Conservation (phyloP, 106 monocot species). For the Acanthochlamys bracteata region DNA sequence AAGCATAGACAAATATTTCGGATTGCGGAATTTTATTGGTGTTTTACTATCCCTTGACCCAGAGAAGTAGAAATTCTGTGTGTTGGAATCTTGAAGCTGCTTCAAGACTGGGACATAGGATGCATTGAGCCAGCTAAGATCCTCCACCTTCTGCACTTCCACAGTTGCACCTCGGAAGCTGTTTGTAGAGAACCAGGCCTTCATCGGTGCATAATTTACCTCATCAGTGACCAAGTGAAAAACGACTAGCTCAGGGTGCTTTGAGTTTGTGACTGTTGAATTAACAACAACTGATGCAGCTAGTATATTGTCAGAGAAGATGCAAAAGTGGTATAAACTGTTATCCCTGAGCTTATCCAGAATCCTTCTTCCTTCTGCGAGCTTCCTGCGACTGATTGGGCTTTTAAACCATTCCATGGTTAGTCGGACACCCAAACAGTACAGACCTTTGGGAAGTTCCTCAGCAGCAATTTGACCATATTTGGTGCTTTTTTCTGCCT, state of each 20-base stretch:
- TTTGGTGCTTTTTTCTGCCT: conserved; percentile 54
- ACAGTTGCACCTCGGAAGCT: conserved; percentile 48
- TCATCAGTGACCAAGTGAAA: conserved; percentile 81
- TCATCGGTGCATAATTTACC: conserved; percentile 66
- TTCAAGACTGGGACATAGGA: conserved; percentile 82
- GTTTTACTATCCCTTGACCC: conserved; percentile 24
- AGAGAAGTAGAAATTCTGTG: conserved; percentile 74
- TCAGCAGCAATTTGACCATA: conserved; percentile 80
- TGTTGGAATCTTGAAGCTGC: conserved; percentile 60
- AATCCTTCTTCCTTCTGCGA: conserved; percentile 5
- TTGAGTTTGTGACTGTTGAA: conserved; percentile 52
- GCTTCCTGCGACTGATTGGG: conserved; percentile 21
- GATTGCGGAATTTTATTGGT: conserved; percentile 74
- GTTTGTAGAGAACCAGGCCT: conserved; percentile 69
- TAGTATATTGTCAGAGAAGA: conserved; percentile 79
- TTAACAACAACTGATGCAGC: conserved; percentile 69
- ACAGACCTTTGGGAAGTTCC: conserved; percentile 70
- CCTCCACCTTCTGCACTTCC: conserved; percentile 68
- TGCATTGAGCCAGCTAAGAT: conserved; percentile 73
- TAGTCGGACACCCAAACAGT: conserved; percentile 58
- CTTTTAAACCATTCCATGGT: conserved; percentile 58
- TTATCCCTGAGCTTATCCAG: conserved; percentile 44
- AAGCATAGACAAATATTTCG: conserved; percentile 71
- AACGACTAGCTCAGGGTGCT: conserved; percentile 41
- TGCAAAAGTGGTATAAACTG: conserved; percentile 53